A percentile compares a stretch with the other conserved stretches of the same genome.
Evolutionary conservation across 202 grass and related monocot species (phyloP).

Genomic region (Setaria italica): DNA sequence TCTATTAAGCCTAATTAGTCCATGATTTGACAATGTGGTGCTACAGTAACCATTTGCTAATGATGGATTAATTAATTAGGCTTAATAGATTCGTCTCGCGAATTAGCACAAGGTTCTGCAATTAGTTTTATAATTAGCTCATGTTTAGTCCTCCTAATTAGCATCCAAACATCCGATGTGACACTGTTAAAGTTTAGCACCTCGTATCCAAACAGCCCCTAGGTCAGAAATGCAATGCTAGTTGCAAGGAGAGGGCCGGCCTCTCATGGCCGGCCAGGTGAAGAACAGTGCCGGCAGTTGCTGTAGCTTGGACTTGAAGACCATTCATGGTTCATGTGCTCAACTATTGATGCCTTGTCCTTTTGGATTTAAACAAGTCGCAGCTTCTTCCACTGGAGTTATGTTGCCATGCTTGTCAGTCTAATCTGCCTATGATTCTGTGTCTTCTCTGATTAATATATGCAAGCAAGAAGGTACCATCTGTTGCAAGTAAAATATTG

Average conservation of each 20-base stretch:
- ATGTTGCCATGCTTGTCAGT: slow-evolving; percentile 29
- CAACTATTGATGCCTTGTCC: slow-evolving; percentile 19
- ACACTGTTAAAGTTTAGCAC: no score
- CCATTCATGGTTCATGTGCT: slow-evolving; percentile 39
- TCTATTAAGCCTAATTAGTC: no score
- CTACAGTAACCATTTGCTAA: no score
- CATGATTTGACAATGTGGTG: no score
- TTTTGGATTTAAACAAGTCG: slow-evolving; percentile 42
- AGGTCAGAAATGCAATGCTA: no score
- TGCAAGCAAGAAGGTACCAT: slow-evolving; percentile 33
- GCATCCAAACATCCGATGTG: no score
- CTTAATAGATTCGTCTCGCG: no score
- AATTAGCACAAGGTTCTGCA: no score
- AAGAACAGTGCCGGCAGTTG: slow-evolving; percentile 18
- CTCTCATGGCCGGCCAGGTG: neutral
- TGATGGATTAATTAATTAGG: no score
- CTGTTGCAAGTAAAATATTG: slow-evolving; percentile 45
- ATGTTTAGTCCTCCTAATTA: no score
- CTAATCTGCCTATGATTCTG: slow-evolving; percentile 52
- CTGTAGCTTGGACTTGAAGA: slow-evolving; percentile 40
- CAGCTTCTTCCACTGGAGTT: slow-evolving; percentile 11
- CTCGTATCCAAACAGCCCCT: no score
- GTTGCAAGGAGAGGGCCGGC: neutral
- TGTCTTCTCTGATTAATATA: slow-evolving; percentile 41
- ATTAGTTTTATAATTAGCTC: no score